These are phyloP conservation scores for Trichoderma brevicompactum DNA, from an alignment of 2,329 filamentous ascomycete genomes.

Conservation along the genomic window DNA sequence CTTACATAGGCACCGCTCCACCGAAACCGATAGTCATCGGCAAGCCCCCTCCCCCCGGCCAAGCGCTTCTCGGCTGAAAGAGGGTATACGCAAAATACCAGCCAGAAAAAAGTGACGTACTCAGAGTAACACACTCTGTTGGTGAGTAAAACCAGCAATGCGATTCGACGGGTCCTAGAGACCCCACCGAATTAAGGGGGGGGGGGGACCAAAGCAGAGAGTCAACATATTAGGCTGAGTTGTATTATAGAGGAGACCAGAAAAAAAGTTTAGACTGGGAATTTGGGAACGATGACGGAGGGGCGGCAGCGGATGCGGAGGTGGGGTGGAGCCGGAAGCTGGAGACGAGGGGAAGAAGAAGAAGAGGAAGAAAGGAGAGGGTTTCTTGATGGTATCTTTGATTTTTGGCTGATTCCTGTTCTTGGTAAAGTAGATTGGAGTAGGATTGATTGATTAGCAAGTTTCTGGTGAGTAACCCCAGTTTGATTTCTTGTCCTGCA, in stretches of 20 bases:
- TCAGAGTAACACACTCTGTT: background rate
- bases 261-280: background rate
- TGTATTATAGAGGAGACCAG: background rate
- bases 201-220: background rate
- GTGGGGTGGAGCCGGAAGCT: constrained; percentile 20
- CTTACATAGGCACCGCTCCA: too few relatives aligned
- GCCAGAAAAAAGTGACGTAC: too few relatives aligned
- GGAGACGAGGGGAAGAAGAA: background rate
- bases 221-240: constrained; percentile 18
- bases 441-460: too few relatives aligned
- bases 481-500: too few relatives aligned
- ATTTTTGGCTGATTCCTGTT: too few relatives aligned
- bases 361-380: background rate
- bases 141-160: constrained; percentile 13
- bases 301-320: constrained; percentile 17
- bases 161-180: constrained; percentile 12
- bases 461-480: too few relatives aligned
- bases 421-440: too few relatives aligned
- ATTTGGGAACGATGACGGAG: constrained; percentile 23
- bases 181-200: constrained; percentile 5
- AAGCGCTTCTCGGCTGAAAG: too few relatives aligned
- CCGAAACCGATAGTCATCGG: too few relatives aligned
- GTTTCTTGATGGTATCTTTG: too few relatives aligned
- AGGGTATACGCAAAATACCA: too few relatives aligned
- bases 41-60: too few relatives aligned